A percentile compares a stretch with the other conserved stretches of the same genome.
Conservation (phyloP, 2,329 filamentous ascomycete species). For the Davidsoniella australis region DNA sequence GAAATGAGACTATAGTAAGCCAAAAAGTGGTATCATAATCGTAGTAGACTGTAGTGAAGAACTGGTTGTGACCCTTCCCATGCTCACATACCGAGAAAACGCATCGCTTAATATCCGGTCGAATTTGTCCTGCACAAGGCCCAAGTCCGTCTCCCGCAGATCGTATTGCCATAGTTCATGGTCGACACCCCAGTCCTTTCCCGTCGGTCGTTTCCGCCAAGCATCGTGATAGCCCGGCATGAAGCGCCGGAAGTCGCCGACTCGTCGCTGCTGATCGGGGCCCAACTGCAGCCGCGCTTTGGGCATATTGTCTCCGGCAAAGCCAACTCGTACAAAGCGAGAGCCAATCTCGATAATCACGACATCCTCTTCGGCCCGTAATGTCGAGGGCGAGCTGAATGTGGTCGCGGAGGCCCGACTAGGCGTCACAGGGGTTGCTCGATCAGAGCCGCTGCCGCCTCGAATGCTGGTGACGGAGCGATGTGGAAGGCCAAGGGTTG, state of each 20-base stretch:
- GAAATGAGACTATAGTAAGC: not conserved
- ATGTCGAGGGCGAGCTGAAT: slow-evolving; percentile 41
- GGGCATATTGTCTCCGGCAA: slow-evolving; percentile 66
- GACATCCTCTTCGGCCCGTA: slow-evolving; percentile 66
- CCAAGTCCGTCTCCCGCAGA: slow-evolving; percentile 54
- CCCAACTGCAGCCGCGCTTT: slow-evolving; percentile 55
- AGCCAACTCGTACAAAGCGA: slow-evolving; percentile 63
- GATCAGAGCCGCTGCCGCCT: slow-evolving; percentile 20
- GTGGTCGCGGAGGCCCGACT: slow-evolving; percentile 34
- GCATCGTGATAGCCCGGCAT: slow-evolving; percentile 32
- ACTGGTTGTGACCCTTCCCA: slow-evolving; percentile 22
- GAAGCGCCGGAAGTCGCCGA: slow-evolving; percentile 69
- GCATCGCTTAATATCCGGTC: slow-evolving; percentile 68
- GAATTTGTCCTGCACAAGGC: slow-evolving; percentile 69
- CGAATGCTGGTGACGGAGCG: slow-evolving; percentile 10
- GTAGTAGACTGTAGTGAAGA: not conserved
- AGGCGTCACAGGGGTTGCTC: slow-evolving; percentile 39
- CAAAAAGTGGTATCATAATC: not conserved
- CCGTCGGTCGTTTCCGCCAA: slow-evolving; percentile 29
- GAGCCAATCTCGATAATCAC: slow-evolving; percentile 71
- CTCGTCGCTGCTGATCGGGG: slow-evolving; percentile 58
- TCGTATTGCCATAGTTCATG: slow-evolving; percentile 69
- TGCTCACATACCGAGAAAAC: slow-evolving; percentile 50
- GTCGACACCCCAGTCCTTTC: slow-evolving; percentile 41
- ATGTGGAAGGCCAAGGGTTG: slow-evolving; percentile 6